These are phyloP conservation scores for Inga leiocalycina DNA, from an alignment of 306 rosid species.

Conservation along the genomic window DNA sequence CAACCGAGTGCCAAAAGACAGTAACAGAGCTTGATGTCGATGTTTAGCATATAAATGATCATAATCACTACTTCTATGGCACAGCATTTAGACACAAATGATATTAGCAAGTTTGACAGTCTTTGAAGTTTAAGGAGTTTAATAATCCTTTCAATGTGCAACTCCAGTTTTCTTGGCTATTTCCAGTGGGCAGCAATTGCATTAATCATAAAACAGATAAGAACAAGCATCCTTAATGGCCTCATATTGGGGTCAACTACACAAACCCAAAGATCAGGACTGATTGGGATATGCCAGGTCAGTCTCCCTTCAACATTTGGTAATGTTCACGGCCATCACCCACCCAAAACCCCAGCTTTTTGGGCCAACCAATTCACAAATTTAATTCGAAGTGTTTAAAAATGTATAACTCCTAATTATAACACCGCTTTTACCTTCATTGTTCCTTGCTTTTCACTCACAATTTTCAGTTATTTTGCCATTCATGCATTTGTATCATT, in stretches of 20 bases:
- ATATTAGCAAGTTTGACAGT: neutral
- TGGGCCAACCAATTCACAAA: neutral
- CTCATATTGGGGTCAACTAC: neutral
- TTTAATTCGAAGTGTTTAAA: neutral
- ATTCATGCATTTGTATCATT: constrained; percentile 4
- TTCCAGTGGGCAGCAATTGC: neutral
- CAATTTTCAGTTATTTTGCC: constrained; percentile 18
- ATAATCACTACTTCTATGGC: neutral
- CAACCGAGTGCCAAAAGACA: constrained; percentile 20
- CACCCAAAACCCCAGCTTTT: neutral
- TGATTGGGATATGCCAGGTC: neutral
- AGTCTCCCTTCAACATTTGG: constrained; percentile 14
- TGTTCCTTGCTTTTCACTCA: constrained; percentile 10
- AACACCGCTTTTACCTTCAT: constrained; percentile 13
- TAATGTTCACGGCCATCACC: neutral
- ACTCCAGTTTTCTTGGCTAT: neutral
- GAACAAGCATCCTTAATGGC: constrained; percentile 12
- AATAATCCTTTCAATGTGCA: neutral
- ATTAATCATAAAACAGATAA: neutral
- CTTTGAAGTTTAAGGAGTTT: neutral
- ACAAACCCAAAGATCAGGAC: neutral
- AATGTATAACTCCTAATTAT: constrained; percentile 3
- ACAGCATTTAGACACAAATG: neutral
- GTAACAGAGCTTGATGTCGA: constrained; percentile 8
- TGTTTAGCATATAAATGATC: constrained; percentile 1